Evolutionary conservation across 768 basidiomycete genomes (phyloP), one percentile per base, ranked within the genome.

Genomic region (Leccinum subtestaceum): DNA sequence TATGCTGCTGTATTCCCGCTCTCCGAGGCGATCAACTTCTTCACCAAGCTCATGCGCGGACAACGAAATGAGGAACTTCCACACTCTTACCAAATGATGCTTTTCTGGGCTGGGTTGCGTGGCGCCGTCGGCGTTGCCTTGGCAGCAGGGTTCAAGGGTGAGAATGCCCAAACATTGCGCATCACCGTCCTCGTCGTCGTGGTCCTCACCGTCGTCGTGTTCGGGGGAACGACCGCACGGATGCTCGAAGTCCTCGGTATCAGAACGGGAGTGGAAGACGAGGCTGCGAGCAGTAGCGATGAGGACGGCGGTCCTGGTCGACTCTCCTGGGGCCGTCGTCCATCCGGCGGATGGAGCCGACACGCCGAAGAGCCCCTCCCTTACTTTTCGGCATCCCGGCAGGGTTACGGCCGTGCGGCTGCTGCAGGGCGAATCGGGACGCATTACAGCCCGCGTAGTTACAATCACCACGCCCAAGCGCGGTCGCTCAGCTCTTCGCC

Each of bases 171-270:
- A 65, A 93, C 91, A 43, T 81, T 99, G 53, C 81, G 95, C 34
- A 97, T 88, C 49, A 98, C 97, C 0, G 95, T 98, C 21, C 85
- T 99, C 27, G 88, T 97, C 19, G 94, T 97, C 10, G 96, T 98
- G 25, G 93, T 99, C 46, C 78, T 98, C 54, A 97, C 96, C 1
- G 95, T 98, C 34, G 75, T 98, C 56, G 76, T 97, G 36, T 98
- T 99, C 65, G 97, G 97, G 0, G 96, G 97, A 2, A 98, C 97
- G n/a, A 96, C 96, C 0, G 86, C 92, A 12, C 81, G 94, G 52
- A 98, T 99, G 97, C 80, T 99, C 29, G 96, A 98, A 69, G 86
- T 98, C 9, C 81, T 98, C n/a, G 96, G 97, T 0, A 97, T 99
- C 62, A 78, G 93, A 11, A 95, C 93, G 0, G 95, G 95, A 0